Base-by-base conservation (phyloP, 192 early-diverging fungal genomes). In the Umbelopsis sp. region DNA sequence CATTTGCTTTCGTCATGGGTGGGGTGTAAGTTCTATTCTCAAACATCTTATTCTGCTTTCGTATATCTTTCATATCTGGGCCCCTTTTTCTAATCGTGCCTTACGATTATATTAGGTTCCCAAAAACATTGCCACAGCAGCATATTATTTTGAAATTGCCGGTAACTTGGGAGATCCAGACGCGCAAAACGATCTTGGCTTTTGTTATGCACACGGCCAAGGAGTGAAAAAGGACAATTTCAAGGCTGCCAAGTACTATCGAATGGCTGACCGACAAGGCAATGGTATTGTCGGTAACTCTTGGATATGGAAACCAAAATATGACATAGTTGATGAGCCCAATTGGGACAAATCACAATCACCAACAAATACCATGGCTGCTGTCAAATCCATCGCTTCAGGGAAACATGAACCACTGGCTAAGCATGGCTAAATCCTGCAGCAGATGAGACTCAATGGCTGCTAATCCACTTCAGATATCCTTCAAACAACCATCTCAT, bases 261-360 rank as follows among this genome's bases (percentile, higher is more conserved):
- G 91, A 10, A 79, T 91, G 68, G 91, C 91, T 18, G 82, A 89
- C 48, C 81, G 78, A 44, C 87, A 91, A 69, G 91, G 90, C 2
- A 72, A 82, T 30, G 85, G 87, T 58, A 78, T 87, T 12, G 84
- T 93, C 70, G 90, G 91, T n/a, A 93, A 91, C 48, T 91, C 90
- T 47, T 93, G 91, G 91, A 93, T 93, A 33, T 93, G 85, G 73
- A 93, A 93, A 71, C 83, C 87, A 41, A 93, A 93, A 67, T 93
- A 91, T 68, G 86, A 90, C 70, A 75, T 72, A 22, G 71, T 72
- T 1, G 71, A 72, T 51, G 18, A 30, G 27, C 53, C 53, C 15
- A 51, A 71, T 41, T 71, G 69, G 69, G 51, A 61, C 55, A 61
- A 61, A 12, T n/a, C 12, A 10, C 13, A 18, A n/a, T 61, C 55